Evolutionary conservation across 2,329 filamentous ascomycete genomes (phyloP).

Genomic region (Phyllosticta citrichinensis): DNA sequence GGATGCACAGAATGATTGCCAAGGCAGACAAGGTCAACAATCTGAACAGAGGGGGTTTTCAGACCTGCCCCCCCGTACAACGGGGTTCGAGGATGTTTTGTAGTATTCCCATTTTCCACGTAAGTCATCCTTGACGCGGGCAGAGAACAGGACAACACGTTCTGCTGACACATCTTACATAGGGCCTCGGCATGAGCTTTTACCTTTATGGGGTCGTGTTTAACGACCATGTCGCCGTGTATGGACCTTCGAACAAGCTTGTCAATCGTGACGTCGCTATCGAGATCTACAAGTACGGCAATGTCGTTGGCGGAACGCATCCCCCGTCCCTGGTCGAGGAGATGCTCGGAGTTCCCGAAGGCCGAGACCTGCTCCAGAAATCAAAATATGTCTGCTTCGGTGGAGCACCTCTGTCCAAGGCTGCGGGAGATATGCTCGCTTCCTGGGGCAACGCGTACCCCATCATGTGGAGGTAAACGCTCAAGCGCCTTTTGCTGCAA

Average conservation of each 20-base stretch:
- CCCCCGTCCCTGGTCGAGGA: not conserved
- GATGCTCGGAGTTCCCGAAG: not conserved
- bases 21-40: not conserved
- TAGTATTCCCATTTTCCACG: not conserved
- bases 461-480: not conserved
- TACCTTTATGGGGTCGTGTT: not conserved
- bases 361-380: not conserved
- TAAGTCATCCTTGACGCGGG: not conserved
- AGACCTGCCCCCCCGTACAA: not conserved
- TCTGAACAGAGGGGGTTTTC: not conserved
- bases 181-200: not conserved
- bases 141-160: not conserved
- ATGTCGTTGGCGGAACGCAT: not conserved
- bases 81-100: not conserved
- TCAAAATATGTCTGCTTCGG: not conserved
- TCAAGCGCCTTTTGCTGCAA: not conserved
- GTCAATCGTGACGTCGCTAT: not conserved
- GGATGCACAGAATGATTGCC: not conserved
- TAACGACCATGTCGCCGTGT: not conserved
- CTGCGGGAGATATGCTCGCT: not conserved
- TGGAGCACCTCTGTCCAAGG: not conserved
- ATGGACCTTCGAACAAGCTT: not conserved
- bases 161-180: not conserved
- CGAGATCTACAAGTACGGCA: not conserved
- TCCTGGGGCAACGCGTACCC: not conserved